Percentiles rank a stretch among this genome's conserved stretches.
These are phyloP conservation scores for Aspergillus pseudotamarii DNA, from an alignment of 2,329 filamentous ascomycete species.

Conservation along the genomic window DNA sequence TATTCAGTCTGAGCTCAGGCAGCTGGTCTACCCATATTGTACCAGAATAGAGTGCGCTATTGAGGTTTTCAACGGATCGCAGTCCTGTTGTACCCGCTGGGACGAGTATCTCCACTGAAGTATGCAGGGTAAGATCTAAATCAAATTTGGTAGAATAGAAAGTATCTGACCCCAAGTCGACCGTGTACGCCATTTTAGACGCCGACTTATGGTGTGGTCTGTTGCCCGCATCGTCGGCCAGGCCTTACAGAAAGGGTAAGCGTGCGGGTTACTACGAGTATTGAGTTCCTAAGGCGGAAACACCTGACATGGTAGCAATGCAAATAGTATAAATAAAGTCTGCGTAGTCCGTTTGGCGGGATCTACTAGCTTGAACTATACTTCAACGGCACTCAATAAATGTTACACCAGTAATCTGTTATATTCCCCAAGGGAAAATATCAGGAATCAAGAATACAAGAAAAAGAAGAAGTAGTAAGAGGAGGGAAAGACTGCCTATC, in stretches of 20 bases:
- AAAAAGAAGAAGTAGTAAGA: neutral
- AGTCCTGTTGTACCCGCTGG: neutral
- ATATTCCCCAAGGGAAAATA: neutral
- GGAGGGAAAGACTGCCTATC: neutral
- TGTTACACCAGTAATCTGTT: neutral
- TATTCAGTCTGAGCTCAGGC: conserved; percentile 30
- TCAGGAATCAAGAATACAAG: neutral
- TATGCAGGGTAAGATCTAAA: conserved; percentile 24
- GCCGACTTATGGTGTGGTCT: neutral
- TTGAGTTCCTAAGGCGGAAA: neutral
- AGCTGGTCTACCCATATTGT: conserved; percentile 33
- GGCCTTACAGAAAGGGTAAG: neutral
- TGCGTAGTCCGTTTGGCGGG: neutral
- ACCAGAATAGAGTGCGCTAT: conserved; percentile 11
- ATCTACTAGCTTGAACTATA: neutral
- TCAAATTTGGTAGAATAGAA: conserved; percentile 15
- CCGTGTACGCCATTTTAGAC: conserved; percentile 22
- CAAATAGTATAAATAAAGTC: too few relatives aligned
- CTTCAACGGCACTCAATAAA: neutral
- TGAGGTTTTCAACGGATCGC: neutral
- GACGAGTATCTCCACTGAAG: conserved; percentile 20
- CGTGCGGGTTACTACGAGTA: too few relatives aligned
- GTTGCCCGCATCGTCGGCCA: neutral
- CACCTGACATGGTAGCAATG: neutral
- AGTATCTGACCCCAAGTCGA: conserved; percentile 26